Base-by-base conservation (phyloP, 306 rosid species). In the Quercus dentata region DNA sequence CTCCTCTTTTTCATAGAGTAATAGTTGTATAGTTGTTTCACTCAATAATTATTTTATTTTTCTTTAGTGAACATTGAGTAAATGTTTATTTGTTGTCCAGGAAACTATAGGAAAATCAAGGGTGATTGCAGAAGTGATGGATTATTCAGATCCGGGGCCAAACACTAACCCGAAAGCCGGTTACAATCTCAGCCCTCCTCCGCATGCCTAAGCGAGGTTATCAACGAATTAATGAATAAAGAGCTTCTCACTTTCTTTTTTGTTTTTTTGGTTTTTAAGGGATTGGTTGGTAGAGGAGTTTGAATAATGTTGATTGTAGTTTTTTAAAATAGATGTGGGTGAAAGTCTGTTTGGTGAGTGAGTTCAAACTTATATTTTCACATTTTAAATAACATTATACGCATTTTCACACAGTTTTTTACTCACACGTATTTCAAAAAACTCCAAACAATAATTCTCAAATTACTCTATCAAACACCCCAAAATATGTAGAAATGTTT, bases 71-170 rank as follows among this genome's bases (percentile, higher is more conserved):
- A n/a, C 59, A 65, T 65, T 33, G 9, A 58, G 56, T 76, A 51
- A 68, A 35, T 74, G 1, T n/a, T 6, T 82, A 73, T 74, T 79
- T 35, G 57, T 49, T 38, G 11, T 46, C 19, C 86, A 94, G 97
- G 87, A 58, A 76, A 25, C 3, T 84, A 81, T 38, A 9, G 61
- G 59, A 56, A 78, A 74, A 61, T 38, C 73, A 19, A 80, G 83
- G 75, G 33, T 49, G 21, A 56, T 38, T 83, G 75, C 69, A n/a
- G 88, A 69, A 54, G 49, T 83, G 14, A 85, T 74, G 89, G 98
- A 94, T 76, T 94, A 94, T 82, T 25, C 79, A 46, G 94, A 88
- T 1, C 98, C 98, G 55, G 82, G 79, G 74, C 93, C 98, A 61
- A 94, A 94, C 78, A 87, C 69, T 14, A 92, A 94, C 77, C 91